Percentiles rank a stretch among this genome's conserved stretches.
phyloP scores from a whole-genome alignment of 257 asterid genomes.

The Przewalskia tangutica region DNA sequence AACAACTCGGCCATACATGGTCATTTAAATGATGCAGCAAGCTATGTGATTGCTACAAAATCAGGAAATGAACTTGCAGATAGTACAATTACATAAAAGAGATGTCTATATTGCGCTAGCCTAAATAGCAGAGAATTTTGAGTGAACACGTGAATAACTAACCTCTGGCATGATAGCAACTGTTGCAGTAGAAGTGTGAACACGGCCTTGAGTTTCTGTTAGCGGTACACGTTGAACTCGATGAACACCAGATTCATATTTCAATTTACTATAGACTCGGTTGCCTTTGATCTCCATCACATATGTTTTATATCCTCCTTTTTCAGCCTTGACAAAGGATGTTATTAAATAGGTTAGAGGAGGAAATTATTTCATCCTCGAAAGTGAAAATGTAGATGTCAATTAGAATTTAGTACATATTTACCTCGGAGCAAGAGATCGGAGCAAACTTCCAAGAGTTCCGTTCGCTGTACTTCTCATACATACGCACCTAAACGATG shows the following conservation, averaged over 20 bases:
- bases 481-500: slow-evolving; percentile 67
- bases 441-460: slow-evolving; percentile 63
- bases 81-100: neutral
- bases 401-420: neutral
- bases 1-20: neutral
- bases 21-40: neutral
- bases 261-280: slow-evolving; percentile 89
- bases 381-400: neutral
- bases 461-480: slow-evolving; percentile 75
- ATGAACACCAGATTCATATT: slow-evolving; percentile 98
- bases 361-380: slow-evolving; percentile 15
- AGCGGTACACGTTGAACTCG: slow-evolving; percentile 99
- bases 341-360: neutral
- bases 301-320: slow-evolving; percentile 80
- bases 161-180: slow-evolving; percentile 99
- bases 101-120: neutral
- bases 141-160: neutral
- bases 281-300: slow-evolving; percentile 96
- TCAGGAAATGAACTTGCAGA: neutral
- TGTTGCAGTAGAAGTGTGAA: slow-evolving; percentile 96
- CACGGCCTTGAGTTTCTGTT: slow-evolving; percentile 98
- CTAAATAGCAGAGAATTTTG: neutral
- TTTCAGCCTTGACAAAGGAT: slow-evolving; percentile 50
- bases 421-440: slow-evolving; percentile 88
- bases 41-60: neutral